A percentile compares a stretch with the other conserved stretches of the same genome.
phyloP scores from a whole-genome alignment of 129 eudicot genomes.

The Logfia minima region DNA sequence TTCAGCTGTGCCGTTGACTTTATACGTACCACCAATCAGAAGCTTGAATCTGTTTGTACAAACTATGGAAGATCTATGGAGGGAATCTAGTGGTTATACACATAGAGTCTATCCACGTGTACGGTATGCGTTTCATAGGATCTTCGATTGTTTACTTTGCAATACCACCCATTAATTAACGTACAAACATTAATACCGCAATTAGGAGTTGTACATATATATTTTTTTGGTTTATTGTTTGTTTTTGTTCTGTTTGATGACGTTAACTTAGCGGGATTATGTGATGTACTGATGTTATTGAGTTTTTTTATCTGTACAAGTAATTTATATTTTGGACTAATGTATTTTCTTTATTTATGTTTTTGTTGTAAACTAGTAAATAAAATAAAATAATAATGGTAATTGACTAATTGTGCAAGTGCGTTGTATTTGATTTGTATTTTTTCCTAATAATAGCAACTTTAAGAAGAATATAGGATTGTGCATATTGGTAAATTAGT shows the following conservation, averaged over 20 bases:
- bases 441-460: neutral
- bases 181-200: neutral
- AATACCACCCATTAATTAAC: neutral
- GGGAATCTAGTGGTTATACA: conserved; percentile 63
- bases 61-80: conserved; percentile 63
- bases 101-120: conserved; percentile 56
- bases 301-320: neutral
- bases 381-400: neutral
- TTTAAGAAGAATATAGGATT: neutral
- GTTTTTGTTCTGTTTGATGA: neutral
- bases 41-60: conserved; percentile 69
- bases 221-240: neutral
- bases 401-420: neutral
- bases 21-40: conserved; percentile 83
- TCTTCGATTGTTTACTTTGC: conserved; percentile 47
- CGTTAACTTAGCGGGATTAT: conserved; percentile 25
- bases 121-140: conserved; percentile 56
- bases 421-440: neutral
- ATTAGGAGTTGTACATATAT: conserved; percentile 17
- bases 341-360: neutral
- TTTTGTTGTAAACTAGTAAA: neutral
- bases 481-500: neutral
- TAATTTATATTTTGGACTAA: neutral
- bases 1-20: conserved; percentile 88
- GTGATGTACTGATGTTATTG: conserved; percentile 13